Percentiles rank a stretch among this genome's conserved stretches.
These are phyloP conservation scores for Canavalia ensiformis DNA, from an alignment of 306 rosid species.

Conservation along the genomic window DNA sequence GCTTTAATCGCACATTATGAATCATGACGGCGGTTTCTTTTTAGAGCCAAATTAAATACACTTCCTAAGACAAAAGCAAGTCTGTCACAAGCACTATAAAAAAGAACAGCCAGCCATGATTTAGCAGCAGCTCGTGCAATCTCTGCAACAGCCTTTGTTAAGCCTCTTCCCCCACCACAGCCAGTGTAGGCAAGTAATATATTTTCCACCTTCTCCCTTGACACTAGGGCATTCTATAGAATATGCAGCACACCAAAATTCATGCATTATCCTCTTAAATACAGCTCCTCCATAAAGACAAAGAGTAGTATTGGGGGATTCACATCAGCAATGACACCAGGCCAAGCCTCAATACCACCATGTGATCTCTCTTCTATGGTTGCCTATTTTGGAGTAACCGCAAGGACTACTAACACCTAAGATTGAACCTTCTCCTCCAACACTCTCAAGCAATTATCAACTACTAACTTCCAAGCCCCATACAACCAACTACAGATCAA, in stretches of 20 bases:
- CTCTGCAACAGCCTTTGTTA: conserved; percentile 95
- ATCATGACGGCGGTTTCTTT: too few relatives aligned
- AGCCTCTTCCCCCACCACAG: conserved; percentile 86
- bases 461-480: too few relatives aligned
- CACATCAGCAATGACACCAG: conserved; percentile 74
- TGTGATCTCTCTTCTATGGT: conserved; percentile 87
- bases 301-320: conserved; percentile 93
- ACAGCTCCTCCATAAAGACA: conserved; percentile 98
- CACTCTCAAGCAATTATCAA: too few relatives aligned
- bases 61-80: conserved; percentile 57
- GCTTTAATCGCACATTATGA: too few relatives aligned
- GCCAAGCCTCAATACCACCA: conserved; percentile 89
- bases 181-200: conserved; percentile 96
- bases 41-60: too few relatives aligned
- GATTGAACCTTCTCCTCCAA: too few relatives aligned
- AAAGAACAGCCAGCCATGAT: conserved; percentile 95
- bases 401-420: too few relatives aligned
- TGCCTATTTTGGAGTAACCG: conserved; percentile 15
- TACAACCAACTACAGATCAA: too few relatives aligned
- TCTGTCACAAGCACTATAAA: conserved; percentile 77
- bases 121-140: conserved; percentile 96
- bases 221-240: conserved; percentile 94
- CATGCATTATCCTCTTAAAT: conserved; percentile 96
- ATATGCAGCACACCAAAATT: conserved; percentile 92
- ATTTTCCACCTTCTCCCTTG: conserved; percentile 99